phyloP scores from a whole-genome alignment of 2,329 filamentous ascomycete species.

The Ceratocystis papillata region DNA sequence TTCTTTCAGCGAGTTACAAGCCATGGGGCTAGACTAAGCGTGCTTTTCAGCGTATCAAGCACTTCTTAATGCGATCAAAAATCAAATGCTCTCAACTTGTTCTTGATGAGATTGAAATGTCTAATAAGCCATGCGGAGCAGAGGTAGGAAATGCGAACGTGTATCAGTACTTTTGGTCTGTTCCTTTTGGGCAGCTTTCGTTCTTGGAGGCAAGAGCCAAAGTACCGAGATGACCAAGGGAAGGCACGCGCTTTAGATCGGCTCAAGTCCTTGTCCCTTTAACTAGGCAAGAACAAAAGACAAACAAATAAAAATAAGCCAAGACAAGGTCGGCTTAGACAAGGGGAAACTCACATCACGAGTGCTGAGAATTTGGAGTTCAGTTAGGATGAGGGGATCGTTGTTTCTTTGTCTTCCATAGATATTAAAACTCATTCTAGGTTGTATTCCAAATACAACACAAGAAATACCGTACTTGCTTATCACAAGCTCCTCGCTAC shows the following conservation, averaged over 20 bases:
- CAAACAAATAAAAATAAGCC: neutral
- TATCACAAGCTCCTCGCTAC: too few relatives aligned
- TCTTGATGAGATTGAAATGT: neutral
- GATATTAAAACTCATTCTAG: too few relatives aligned
- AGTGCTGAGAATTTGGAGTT: neutral
- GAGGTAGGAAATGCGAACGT: neutral
- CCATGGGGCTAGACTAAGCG: too few relatives aligned
- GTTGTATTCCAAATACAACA: too few relatives aligned
- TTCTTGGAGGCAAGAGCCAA: neutral
- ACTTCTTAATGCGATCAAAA: too few relatives aligned
- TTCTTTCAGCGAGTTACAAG: too few relatives aligned
- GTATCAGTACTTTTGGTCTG: neutral
- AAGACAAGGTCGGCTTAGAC: neutral
- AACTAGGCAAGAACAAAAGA: neutral
- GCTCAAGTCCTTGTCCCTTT: neutral
- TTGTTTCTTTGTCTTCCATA: too few relatives aligned
- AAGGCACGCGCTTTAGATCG: constrained; percentile 7
- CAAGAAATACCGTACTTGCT: too few relatives aligned
- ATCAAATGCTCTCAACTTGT: neutral
- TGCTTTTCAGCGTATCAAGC: too few relatives aligned
- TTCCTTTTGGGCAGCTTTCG: neutral
- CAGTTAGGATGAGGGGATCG: neutral
- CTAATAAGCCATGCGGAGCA: too few relatives aligned
- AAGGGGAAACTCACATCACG: neutral
- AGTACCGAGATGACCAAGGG: neutral